Percentiles rank a stretch among this genome's conserved stretches.
Evolutionary conservation across 139 green algal species (phyloP).

Genomic region (Chlorella sorokiniana): DNA sequence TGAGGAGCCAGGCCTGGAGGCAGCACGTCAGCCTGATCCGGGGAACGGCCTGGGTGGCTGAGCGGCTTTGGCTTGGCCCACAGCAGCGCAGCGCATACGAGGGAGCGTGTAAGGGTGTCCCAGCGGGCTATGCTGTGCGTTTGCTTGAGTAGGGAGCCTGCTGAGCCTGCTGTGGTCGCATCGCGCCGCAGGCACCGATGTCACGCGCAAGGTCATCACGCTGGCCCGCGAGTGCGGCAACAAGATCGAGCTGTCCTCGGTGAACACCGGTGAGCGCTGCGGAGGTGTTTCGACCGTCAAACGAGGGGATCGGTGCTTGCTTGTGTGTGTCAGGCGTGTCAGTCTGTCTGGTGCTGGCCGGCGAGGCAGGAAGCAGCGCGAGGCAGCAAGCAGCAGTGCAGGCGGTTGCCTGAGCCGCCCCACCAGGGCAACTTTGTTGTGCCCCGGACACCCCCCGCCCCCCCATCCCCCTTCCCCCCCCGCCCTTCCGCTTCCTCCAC

Average conservation of each 20-base stretch:
- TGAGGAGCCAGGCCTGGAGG: neutral
- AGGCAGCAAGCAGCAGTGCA: neutral
- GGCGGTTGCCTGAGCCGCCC: no score
- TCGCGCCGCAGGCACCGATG: slow-evolving; percentile 59
- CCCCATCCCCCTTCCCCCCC: no score
- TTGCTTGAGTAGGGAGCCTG: no score
- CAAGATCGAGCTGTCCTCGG: slow-evolving; percentile 25
- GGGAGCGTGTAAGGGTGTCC: neutral
- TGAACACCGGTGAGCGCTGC: slow-evolving; percentile 18
- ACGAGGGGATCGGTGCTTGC: neutral
- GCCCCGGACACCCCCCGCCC: no score
- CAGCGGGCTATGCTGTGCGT: neutral
- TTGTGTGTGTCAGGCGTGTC: no score
- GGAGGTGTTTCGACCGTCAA: no score
- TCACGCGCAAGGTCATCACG: slow-evolving; percentile 87
- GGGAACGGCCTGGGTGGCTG: no score
- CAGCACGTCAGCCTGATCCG: no score
- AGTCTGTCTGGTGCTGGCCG: no score
- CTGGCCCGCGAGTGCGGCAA: slow-evolving; percentile 88
- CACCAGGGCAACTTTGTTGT: no score
- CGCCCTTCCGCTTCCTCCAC: neutral
- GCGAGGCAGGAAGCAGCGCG: neutral
- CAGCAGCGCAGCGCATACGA: neutral
- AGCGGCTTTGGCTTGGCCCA: no score
- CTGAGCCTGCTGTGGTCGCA: neutral